Evolutionary conservation across 768 basidiomycete genomes (phyloP).

Genomic region (Podaxis sp.): DNA sequence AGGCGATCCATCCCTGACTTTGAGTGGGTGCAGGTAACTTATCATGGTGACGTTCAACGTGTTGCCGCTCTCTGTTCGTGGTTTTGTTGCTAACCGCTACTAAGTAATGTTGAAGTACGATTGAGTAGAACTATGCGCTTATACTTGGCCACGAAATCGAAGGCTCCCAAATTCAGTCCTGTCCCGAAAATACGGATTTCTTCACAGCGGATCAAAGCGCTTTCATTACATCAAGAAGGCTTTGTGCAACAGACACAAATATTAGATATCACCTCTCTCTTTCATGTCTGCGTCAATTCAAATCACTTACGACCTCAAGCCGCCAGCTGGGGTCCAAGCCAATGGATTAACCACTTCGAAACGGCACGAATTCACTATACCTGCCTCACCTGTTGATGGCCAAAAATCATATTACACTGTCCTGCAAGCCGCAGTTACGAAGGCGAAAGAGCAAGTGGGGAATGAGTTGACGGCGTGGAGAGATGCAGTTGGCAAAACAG

Average conservation of each 20-base stretch:
- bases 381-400: constrained; percentile 19
- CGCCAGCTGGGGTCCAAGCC: constrained; percentile 32
- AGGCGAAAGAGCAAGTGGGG: constrained; percentile 56
- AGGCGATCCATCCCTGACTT: too few species aligned
- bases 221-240: constrained; percentile 6
- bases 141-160: not conserved
- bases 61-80: too few species aligned
- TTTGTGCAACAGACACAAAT: constrained; percentile 24
- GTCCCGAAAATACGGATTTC: not conserved
- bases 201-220: not conserved
- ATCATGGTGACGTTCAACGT: too few species aligned
- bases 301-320: constrained; percentile 43
- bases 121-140: not conserved
- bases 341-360: constrained; percentile 22
- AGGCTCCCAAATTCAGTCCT: not conserved
- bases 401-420: constrained; percentile 48
- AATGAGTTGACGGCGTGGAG: constrained; percentile 74
- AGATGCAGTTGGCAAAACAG: constrained; percentile 66
- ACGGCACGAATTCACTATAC: constrained; percentile 21
- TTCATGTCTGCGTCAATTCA: constrained; percentile 31
- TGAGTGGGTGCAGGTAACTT: too few species aligned
- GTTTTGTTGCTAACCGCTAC: too few species aligned
- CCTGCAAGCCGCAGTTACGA: constrained; percentile 47
- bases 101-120: not conserved
- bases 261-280: constrained; percentile 15